Evolutionary conservation across 2,329 filamentous ascomycete species (phyloP), one percentile per base, ranked within the genome.

Genomic region (Xylariomycetidae sp.): DNA sequence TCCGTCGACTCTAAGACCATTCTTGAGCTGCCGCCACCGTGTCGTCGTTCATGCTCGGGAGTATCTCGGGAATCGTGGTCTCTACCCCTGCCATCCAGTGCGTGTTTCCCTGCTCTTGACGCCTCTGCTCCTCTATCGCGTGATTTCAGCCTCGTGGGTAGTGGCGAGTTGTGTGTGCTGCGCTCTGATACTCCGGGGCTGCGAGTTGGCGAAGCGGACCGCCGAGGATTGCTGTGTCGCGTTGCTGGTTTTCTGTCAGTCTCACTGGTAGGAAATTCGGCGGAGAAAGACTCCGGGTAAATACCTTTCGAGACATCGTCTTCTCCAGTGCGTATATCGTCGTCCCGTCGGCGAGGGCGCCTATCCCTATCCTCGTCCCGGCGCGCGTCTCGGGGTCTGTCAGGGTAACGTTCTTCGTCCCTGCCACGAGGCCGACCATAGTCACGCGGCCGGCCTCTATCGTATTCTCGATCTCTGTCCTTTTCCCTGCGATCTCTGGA

Each of bases 381-480:
- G 31, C 46, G 34, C 20, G 43, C 37, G 29, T 49, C 42, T n/a
- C 39, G 25, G 7, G 19, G 22, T 24, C 27, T 38, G 16, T 44
- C 35, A 15, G 35, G 15, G 6, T 42, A 38, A 18, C 39, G 39
- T 12, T 35, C 51, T 33, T 45, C 39, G 19, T 22, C 14, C 13
- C 34, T 43, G 18, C 35, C 40, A 10, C 34, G 29, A 2, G 29
- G 25, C 6, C 15, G 22, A n/a, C 44, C 43, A 12, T 44, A n/a
- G 10, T 39, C 46, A 19, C 46, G 46, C 8, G 39, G 46, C 19
- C 36, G 37, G 16, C 61, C 53, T 44, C 58, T 40, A 13, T 68
- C 64, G 34, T 63, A 53, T 42, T 54, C 63, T 46, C 51, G 57
- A 46, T 60, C 57, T 46, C 57, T 48, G 31, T 58, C 50, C n/a